phyloP scores from a whole-genome alignment of 805 yeast species.

The Candida pini region DNA sequence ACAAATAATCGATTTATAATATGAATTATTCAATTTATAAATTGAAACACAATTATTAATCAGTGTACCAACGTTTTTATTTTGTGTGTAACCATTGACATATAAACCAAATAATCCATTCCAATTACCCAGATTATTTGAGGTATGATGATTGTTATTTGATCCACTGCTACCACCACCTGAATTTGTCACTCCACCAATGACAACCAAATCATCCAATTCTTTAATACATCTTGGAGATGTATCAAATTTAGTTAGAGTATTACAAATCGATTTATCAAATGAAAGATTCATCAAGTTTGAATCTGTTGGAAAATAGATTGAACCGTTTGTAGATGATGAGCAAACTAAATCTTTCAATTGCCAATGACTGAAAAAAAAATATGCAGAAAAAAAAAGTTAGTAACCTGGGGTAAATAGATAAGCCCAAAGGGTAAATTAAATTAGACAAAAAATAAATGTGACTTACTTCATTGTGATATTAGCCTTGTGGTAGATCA shows the following conservation, averaged over 20 bases:
- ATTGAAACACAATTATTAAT: conserved; percentile 76
- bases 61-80: conserved; percentile 66
- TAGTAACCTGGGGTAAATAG: not conserved
- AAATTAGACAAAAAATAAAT: no score
- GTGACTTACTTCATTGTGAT: conserved; percentile 34
- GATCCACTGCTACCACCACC: conserved; percentile 20
- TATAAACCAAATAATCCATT: conserved; percentile 63
- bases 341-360: conserved; percentile 66
- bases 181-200: conserved; percentile 37
- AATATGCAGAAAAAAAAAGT: not conserved
- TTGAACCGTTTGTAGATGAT: conserved; percentile 36
- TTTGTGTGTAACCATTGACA: conserved; percentile 40
- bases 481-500: conserved; percentile 25
- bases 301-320: conserved; percentile 57
- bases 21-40: conserved; percentile 36
- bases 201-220: conserved; percentile 41
- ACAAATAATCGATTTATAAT: conserved; percentile 61
- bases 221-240: conserved; percentile 71
- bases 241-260: conserved; percentile 49
- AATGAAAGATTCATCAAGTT: conserved; percentile 31
- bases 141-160: no score
- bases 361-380: conserved; percentile 15
- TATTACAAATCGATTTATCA: conserved; percentile 24
- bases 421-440: no score
- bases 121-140: conserved; percentile 31